Base-by-base conservation (phyloP, 768 basidiomycete genomes). In the Exsudoporus frostii region DNA sequence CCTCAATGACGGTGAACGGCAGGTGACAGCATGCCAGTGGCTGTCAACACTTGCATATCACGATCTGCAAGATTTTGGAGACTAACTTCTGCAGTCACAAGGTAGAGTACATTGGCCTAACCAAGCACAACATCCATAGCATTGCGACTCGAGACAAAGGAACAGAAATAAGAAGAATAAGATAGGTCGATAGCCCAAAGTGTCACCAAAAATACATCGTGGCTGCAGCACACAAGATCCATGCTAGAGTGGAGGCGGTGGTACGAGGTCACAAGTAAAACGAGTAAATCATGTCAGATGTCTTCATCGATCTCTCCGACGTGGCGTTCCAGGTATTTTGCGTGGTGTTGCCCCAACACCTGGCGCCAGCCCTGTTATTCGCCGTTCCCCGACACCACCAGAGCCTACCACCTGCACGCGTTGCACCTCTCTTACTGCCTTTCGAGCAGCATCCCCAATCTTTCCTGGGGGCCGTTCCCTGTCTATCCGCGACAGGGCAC, bases 381-480 rank as follows among this genome's bases (percentile, higher is more conserved):
- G 71, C 63, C 84, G 71, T 61, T 84, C 85, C n/a, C 75, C 75
- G 33, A 76, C 72, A 13, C 74, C 76, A 11, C 67, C 74, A 10
- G 68, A 73, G 33, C 79, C 82, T 48, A 75, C 78, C 63, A 81
- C 84, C 38, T 78, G 76, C 22, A 76, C 83, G 41, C 88, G 73
- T 64, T 87, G 83, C 33, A 86, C 85, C 71, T 90, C 86, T 56
- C 85, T 74, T 50, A 79, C 82, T 15, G 88, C 89, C 34, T 82
- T 72, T 63, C 86, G 72, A 34, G 82, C 89, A 22, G 85, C 85
- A 51, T 88, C 86, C 11, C 88, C 85, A n/a, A 89, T 77, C 68
- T 81, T 70, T 24, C 76, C 78, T 32, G 80, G 83, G 5, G 85
- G 85, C 4, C 88, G 77, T 54, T 76, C 79, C 50, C 76, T 75